Evolutionary conservation across 129 eudicot species (phyloP), one percentile per base, ranked within the genome.

Genomic region (Saposhnikovia divaricata): DNA sequence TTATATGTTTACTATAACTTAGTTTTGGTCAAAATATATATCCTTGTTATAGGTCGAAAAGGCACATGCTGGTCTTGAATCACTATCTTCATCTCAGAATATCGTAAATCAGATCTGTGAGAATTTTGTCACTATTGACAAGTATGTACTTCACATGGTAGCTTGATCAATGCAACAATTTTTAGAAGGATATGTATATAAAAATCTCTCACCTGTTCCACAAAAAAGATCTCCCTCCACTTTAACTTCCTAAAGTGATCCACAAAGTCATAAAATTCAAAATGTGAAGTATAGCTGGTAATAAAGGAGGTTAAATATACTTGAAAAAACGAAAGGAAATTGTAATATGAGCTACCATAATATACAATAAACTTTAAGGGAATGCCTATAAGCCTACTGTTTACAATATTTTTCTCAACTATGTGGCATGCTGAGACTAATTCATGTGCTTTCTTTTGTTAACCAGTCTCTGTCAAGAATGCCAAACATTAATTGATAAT

Each of bases 401-500:
- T 61, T 4, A 10, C 34, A 61, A 61, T 61, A n/a, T 25, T n/a
- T 61, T 61, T 61, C 34, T 61, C 59, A 51, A 15, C 18, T 11
- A 2, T 4, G 9, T 48, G 6, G 53, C 18, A 48, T 48, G 55
- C 55, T 61, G 69, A n/a, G 14, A 31, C 77, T 85, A 79, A 88
- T 82, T 53, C 68, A 39, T 69, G 70, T 81, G 72, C 66, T 83
- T 80, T 78, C 45, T 82, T 72, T 46, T 79, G 75, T 87, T 50
- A 40, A 72, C 37, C 84, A 96, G 99, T 89, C 79, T 96, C 72
- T 96, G 99, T 82, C 91, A 84, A 85, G 99, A 96, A 86, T 96
- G 99, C 81, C 99, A 96, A 84, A 96, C 98, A 31, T 80, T 96
- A 77, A 96, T 96, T 19, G 99, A 96, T 74, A 96, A 96, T 86